Evolutionary conservation across 345 rosid genomes (phyloP).

Genomic region (Psidium friedrichsthalianum): DNA sequence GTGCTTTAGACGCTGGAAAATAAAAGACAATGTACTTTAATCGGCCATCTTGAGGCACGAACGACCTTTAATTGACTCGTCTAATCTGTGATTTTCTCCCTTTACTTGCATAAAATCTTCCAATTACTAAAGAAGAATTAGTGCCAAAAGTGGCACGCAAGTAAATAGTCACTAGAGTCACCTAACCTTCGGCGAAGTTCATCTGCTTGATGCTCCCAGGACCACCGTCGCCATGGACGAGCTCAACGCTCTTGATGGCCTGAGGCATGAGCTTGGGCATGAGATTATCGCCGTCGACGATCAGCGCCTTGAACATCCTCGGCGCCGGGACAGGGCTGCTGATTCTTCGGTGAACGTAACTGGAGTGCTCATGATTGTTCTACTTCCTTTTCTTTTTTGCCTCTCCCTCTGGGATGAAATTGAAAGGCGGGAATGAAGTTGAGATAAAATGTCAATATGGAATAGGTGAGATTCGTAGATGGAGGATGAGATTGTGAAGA

Average conservation of each 20-base stretch:
- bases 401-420: not conserved
- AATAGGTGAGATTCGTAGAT: not conserved
- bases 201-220: slow-evolving; percentile 27
- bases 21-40: no score
- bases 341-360: slow-evolving; percentile 10
- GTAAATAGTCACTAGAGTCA: not conserved
- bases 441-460: not conserved
- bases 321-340: slow-evolving; percentile 6
- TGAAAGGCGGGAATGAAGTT: not conserved
- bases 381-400: no score
- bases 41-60: no score
- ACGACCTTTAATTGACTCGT: not conserved
- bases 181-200: slow-evolving; percentile 11
- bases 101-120: not conserved
- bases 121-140: not conserved
- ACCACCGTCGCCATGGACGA: slow-evolving; percentile 37
- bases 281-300: slow-evolving; percentile 12
- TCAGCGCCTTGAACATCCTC: slow-evolving; percentile 22
- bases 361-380: slow-evolving; percentile 8
- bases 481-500: not conserved
- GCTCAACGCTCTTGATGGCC: slow-evolving; percentile 9
- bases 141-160: not conserved
- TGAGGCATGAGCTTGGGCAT: slow-evolving; percentile 27
- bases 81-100: not conserved
- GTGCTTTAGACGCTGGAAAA: no score